Percentiles rank a stretch among this genome's conserved stretches.
phyloP scores from a whole-genome alignment of 1,139 yeast genomes.

The Candida sanyaensis region DNA sequence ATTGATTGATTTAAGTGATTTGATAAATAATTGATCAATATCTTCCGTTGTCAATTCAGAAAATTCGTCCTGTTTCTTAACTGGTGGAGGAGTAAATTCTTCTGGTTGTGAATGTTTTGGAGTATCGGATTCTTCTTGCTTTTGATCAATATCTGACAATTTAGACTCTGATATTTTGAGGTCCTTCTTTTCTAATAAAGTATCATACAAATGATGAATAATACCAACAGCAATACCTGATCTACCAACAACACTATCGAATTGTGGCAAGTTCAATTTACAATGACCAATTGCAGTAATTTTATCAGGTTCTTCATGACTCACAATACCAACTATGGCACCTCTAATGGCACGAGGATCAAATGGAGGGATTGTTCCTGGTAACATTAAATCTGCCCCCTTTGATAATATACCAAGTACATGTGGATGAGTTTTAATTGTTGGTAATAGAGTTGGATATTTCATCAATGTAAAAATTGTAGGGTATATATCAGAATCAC shows the following conservation, averaged over 20 bases:
- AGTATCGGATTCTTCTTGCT: constrained; percentile 33
- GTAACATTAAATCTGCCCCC: constrained; percentile 92
- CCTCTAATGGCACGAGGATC: constrained; percentile 51
- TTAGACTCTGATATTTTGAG: background rate
- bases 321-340: constrained; percentile 70
- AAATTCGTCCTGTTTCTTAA: constrained; percentile 2
- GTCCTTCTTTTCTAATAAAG: constrained; percentile 24
- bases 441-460: constrained; percentile 64
- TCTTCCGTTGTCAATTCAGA: constrained; percentile 56
- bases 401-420: constrained; percentile 64
- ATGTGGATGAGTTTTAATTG: constrained; percentile 68
- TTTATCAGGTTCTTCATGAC: constrained; percentile 59
- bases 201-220: constrained; percentile 57
- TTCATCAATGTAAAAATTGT: constrained; percentile 75
- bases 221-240: constrained; percentile 71
- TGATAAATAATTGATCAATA: constrained; percentile 72
- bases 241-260: constrained; percentile 49
- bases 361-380: constrained; percentile 85
- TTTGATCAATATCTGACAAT: constrained; percentile 20
- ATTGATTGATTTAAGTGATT: constrained; percentile 62
- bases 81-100: background rate
- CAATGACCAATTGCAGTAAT: constrained; percentile 78
- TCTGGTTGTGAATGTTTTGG: background rate
- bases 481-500: constrained; percentile 63
- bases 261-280: constrained; percentile 47